These are phyloP conservation scores for Nematodospora valgi DNA, from an alignment of 805 yeast species.

Conservation along the genomic window DNA sequence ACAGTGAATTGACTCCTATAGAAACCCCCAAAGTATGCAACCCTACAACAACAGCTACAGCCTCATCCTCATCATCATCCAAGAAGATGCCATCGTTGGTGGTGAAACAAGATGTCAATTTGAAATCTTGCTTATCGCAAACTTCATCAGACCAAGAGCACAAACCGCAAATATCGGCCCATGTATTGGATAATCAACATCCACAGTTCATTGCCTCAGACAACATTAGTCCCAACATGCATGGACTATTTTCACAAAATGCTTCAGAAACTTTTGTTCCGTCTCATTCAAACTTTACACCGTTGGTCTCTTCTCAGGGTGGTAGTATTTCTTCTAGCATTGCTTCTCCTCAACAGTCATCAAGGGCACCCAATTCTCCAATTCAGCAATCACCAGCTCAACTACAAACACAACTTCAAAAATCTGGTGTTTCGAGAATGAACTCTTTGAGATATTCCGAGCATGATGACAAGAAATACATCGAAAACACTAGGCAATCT, in stretches of 20 bases:
- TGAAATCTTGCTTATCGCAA: conserved; percentile 16
- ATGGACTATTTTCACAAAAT: conserved; percentile 10
- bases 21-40: no score
- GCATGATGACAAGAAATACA: conserved; percentile 9
- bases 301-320: not conserved
- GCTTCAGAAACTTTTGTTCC: not conserved
- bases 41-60: not conserved
- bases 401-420: conserved; percentile 4
- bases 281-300: not conserved
- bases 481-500: conserved; percentile 12
- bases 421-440: conserved; percentile 4
- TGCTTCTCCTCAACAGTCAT: conserved; percentile 1
- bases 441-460: conserved; percentile 11
- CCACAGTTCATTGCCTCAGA: conserved; percentile 15
- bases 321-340: conserved; percentile 5
- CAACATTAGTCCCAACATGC: conserved; percentile 17
- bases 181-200: conserved; percentile 8
- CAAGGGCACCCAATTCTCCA: not conserved
- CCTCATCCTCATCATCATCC: conserved; percentile 1
- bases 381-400: not conserved
- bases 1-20: no score
- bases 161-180: not conserved
- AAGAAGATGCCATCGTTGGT: conserved; percentile 13
- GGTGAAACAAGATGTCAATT: conserved; percentile 15
- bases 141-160: not conserved